Conservation (phyloP, 2,329 filamentous ascomycete species). For the Epichloe gansuensis region DNA sequence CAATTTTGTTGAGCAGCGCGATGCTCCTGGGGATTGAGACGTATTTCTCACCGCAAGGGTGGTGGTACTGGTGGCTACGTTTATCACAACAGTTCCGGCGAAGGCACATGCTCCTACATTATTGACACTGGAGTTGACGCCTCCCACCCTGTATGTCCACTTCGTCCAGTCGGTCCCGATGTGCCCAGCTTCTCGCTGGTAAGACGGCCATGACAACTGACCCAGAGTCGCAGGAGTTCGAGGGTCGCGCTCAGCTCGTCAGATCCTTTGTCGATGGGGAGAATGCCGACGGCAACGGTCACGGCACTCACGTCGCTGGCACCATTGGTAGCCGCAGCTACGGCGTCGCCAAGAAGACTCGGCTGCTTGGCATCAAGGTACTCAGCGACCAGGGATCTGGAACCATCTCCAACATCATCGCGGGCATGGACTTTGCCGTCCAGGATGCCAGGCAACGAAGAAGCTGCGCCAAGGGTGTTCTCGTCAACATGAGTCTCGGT, state of each 20-base stretch:
- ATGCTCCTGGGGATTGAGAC: slow-evolving; percentile 18
- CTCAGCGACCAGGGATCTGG: slow-evolving; percentile 23
- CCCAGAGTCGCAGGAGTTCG: slow-evolving; percentile 26
- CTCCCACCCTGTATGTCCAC: slow-evolving; percentile 23
- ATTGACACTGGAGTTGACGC: slow-evolving; percentile 32
- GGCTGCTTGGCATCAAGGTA: slow-evolving; percentile 33
- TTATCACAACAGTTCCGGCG: slow-evolving; percentile 27
- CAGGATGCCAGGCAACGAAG: slow-evolving; percentile 22
- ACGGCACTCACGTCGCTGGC: slow-evolving; percentile 10
- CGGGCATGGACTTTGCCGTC: slow-evolving; percentile 32
- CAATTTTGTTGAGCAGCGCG: slow-evolving; percentile 8
- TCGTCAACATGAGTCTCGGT: slow-evolving; percentile 46
- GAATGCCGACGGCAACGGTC: slow-evolving; percentile 17
- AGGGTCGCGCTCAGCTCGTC: slow-evolving; percentile 20
- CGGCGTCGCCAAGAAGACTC: slow-evolving; percentile 31
- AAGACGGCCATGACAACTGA: slow-evolving; percentile 5
- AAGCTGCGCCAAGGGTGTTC: slow-evolving; percentile 31
- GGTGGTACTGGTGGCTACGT: slow-evolving; percentile 20
- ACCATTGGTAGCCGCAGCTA: slow-evolving; percentile 21
- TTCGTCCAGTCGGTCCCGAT: slow-evolving; percentile 16
- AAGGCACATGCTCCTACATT: slow-evolving; percentile 30
- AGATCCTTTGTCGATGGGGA: slow-evolving; percentile 14
- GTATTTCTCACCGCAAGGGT: slow-evolving; percentile 21
- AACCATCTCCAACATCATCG: slow-evolving; percentile 28
- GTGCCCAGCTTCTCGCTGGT: background rate